These are phyloP conservation scores for Leccinellum rugosiceps DNA, from an alignment of 768 basidiomycete genomes.

Conservation along the genomic window DNA sequence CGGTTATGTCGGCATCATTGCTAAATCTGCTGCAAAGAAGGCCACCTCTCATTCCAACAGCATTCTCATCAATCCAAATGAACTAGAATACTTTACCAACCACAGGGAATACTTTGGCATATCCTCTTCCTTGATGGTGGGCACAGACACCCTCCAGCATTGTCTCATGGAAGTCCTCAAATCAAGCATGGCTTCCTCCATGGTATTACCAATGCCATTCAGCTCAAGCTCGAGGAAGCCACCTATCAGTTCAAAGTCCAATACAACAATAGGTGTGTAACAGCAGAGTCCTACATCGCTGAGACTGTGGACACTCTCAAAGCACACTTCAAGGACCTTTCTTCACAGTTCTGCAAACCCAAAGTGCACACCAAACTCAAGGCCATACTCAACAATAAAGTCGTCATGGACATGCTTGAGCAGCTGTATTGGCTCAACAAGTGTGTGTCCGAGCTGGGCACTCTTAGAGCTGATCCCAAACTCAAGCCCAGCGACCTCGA, in stretches of 20 bases:
- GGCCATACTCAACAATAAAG: constrained; percentile 89
- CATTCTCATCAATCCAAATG: constrained; percentile 50
- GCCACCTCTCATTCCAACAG: constrained; percentile 47
- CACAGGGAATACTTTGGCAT: constrained; percentile 62
- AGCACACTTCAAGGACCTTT: constrained; percentile 81
- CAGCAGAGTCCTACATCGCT: constrained; percentile 95
- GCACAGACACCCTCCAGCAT: constrained; percentile 84
- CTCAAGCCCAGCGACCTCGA: constrained; percentile 75
- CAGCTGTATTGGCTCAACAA: constrained; percentile 97
- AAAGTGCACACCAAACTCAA: constrained; percentile 87
- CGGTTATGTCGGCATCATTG: constrained; percentile 95
- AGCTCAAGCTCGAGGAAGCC: constrained; percentile 94
- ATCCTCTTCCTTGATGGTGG: constrained; percentile 75
- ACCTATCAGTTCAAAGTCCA: constrained; percentile 99
- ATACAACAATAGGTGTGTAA: constrained; percentile 92
- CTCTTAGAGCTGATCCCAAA: constrained; percentile 65
- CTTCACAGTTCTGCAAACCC: constrained; percentile 82
- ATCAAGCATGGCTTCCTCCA: constrained; percentile 95
- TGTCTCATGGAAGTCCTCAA: constrained; percentile 97
- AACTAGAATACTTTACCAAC: constrained; percentile 64
- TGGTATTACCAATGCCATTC: constrained; percentile 94
- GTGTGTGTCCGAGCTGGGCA: constrained; percentile 70
- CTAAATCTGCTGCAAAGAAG: constrained; percentile 68
- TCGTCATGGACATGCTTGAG: constrained; percentile 96
- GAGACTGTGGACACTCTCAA: constrained; percentile 96